Base-by-base conservation (phyloP, 2,329 filamentous ascomycete species). In the Leptographium wingfieldii region DNA sequence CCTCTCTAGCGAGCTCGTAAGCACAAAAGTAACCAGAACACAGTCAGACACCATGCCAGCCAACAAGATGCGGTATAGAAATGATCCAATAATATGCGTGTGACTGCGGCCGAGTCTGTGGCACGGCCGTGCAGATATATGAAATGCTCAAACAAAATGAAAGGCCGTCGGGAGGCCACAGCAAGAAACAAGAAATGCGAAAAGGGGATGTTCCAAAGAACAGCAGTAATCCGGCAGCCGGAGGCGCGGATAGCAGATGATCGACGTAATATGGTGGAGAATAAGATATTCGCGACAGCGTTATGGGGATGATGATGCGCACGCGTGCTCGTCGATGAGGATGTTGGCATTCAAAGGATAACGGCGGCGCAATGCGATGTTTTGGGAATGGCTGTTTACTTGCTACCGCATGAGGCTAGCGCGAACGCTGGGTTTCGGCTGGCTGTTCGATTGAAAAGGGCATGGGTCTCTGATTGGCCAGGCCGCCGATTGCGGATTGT, bases 401-500 rank as follows among this genome's bases (percentile, higher is more conserved):
- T 48, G 40, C 3, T 60, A 3, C 59, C 55, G 9, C 1, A 48
- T 27, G 3, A 3, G 49, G 55, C 22, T 60, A 60, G 49, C 35
- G 31, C 16, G 4, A 14, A 10, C 1, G 5, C 2, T 5, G 22
- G 19, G 29, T 25, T n/a, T 25, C 25, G 49, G 49, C 56, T 48
- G 56, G 48, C 48, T 53, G 56, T 22, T 27, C 22, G 14, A 25
- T 7, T 22, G 33, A 14, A 53, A 11, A 48, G 6, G 33, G n/a
- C 38, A 59, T 19, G 52, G 51, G 33, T 53, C 5, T 33, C 27
- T 55, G 54, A 59, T 61, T 59, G 57, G 57, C 56, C 25, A 51
- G 27, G 11, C 12, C 6, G 25, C 11, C 27, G 4, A 25, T 60
- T 58, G 56, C 59, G 56, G 59, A 43, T 51, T 52, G 57, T 58